Evolutionary conservation across 2,329 filamentous ascomycete genomes (phyloP).

Genomic region (Paecilomyces sp.): DNA sequence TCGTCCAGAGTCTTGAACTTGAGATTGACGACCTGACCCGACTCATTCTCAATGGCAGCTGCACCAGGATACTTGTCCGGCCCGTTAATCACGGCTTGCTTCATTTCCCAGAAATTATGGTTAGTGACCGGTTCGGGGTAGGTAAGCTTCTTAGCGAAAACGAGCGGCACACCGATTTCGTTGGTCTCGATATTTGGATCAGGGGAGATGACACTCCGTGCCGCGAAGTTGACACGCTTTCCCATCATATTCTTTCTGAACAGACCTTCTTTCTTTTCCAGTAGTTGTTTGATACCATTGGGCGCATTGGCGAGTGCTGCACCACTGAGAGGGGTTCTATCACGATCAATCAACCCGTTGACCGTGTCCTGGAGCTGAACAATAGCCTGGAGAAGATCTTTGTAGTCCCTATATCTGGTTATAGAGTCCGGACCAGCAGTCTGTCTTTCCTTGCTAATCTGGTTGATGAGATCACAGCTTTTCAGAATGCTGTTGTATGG

Average conservation of each 20-base stretch:
- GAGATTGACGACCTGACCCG: slow-evolving; percentile 82
- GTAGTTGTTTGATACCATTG: slow-evolving; percentile 92
- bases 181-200: slow-evolving; percentile 99
- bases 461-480: slow-evolving; percentile 63
- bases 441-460: slow-evolving; percentile 64
- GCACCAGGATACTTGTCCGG: slow-evolving; percentile 91
- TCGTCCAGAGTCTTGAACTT: slow-evolving; percentile 84
- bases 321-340: slow-evolving; percentile 76
- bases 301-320: slow-evolving; percentile 70
- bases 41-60: slow-evolving; percentile 89
- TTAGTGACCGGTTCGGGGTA: slow-evolving; percentile 97
- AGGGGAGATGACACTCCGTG: slow-evolving; percentile 93
- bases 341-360: slow-evolving; percentile 86
- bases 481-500: slow-evolving; percentile 81
- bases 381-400: slow-evolving; percentile 73
- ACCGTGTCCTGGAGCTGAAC: slow-evolving; percentile 79
- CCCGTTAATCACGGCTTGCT: slow-evolving; percentile 93
- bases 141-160: slow-evolving; percentile 91
- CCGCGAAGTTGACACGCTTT: slow-evolving; percentile 97
- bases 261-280: slow-evolving; percentile 97
- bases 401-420: slow-evolving; percentile 55
- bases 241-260: slow-evolving; percentile 99
- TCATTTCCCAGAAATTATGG: slow-evolving; percentile 93
- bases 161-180: slow-evolving; percentile 96
- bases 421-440: slow-evolving; percentile 39